Conservation (phyloP, 306 rosid genomes). For the Cicer cuneatum region DNA sequence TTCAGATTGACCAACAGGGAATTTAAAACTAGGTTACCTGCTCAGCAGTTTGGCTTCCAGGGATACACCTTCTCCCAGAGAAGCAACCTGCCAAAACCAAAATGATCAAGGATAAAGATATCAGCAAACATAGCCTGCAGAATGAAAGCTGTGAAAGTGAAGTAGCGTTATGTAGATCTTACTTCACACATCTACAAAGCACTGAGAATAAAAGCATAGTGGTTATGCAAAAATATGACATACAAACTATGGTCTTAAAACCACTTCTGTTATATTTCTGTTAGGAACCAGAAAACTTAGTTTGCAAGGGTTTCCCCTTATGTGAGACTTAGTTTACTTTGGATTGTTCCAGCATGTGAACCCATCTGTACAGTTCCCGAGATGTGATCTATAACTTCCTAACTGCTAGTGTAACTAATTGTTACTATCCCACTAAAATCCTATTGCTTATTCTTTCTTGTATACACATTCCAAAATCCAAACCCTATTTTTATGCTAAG, state of each 20-base stretch:
- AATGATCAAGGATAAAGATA: slow-evolving; percentile 35
- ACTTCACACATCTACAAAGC: slow-evolving; percentile 4
- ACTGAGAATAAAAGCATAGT: not conserved
- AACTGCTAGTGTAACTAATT: not conserved
- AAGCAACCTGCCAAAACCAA: slow-evolving; percentile 75
- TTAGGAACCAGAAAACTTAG: slow-evolving; percentile 3
- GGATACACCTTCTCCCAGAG: slow-evolving; percentile 96
- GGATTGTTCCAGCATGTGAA: slow-evolving; percentile 10
- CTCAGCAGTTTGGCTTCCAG: slow-evolving; percentile 90
- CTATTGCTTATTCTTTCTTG: slow-evolving; percentile 18
- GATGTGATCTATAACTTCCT: slow-evolving; percentile 1
- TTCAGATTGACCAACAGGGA: slow-evolving; percentile 13
- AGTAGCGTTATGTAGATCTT: slow-evolving; percentile 6
- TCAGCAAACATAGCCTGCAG: slow-evolving; percentile 27
- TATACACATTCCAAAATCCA: slow-evolving; percentile 10
- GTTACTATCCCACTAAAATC: not conserved
- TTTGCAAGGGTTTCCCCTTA: slow-evolving; percentile 4
- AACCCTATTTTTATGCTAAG: not conserved
- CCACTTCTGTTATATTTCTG: slow-evolving; percentile 9
- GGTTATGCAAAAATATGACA: slow-evolving; percentile 32
- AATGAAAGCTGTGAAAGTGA: not conserved
- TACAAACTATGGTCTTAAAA: slow-evolving; percentile 31
- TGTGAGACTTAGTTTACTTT: not conserved
- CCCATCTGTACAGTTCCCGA: not conserved
- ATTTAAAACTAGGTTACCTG: slow-evolving; percentile 59